phyloP scores from a whole-genome alignment of 2,329 filamentous ascomycete genomes.

The Cercospora sp. region DNA sequence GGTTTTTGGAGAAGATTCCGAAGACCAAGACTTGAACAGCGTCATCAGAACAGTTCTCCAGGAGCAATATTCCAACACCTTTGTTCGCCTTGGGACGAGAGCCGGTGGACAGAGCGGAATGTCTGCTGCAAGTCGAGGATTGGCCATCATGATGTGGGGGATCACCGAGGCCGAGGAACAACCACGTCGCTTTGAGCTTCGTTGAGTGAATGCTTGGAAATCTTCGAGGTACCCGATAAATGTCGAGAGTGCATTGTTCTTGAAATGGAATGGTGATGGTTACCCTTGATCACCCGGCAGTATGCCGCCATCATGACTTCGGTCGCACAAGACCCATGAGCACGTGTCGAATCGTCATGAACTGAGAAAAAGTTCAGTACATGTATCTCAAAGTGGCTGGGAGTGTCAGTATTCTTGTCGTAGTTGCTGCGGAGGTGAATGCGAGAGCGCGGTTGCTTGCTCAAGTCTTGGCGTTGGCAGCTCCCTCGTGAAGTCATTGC shows the following conservation, averaged over 20 bases:
- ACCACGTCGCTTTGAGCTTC: background rate
- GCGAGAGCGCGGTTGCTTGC: background rate
- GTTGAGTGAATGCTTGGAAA: background rate
- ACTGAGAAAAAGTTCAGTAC: no score
- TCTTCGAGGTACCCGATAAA: background rate
- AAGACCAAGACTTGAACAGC: background rate
- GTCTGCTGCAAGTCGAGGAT: background rate
- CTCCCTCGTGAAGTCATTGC: slow-evolving; percentile 10
- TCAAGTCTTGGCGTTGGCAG: background rate
- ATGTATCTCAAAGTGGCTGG: no score
- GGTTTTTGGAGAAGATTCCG: background rate
- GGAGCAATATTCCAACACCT: background rate
- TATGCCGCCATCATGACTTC: background rate
- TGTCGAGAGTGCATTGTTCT: background rate
- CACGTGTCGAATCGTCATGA: background rate
- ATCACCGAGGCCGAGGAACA: background rate
- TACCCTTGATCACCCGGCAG: background rate
- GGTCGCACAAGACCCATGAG: background rate
- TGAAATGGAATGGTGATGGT: background rate
- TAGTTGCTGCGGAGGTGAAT: background rate
- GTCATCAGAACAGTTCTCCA: background rate
- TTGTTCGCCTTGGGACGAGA: no score
- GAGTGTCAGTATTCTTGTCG: background rate
- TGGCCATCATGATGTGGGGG: background rate
- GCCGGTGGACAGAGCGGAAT: background rate